phyloP scores from a whole-genome alignment of 2,329 filamentous ascomycete species.

The Cercospora citrullina region DNA sequence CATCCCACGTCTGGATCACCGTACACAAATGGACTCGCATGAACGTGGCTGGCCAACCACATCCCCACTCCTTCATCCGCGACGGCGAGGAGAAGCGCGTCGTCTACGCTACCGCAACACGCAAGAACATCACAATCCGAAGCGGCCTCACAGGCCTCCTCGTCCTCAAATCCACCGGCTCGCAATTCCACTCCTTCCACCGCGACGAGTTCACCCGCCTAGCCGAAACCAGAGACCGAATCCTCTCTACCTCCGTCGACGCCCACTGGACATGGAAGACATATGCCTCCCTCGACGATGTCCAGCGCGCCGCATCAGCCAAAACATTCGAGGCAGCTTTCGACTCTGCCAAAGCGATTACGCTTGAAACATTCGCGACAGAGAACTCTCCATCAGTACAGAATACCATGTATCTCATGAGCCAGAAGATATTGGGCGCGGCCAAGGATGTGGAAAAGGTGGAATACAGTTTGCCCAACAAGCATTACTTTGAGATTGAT shows the following conservation, averaged over 20 bases:
- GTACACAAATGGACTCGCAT: conserved; percentile 93
- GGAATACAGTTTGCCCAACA: conserved; percentile 88
- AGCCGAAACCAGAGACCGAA: conserved; percentile 88
- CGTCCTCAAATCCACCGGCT: conserved; percentile 94
- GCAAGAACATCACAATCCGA: conserved; percentile 66
- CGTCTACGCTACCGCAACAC: conserved; percentile 70
- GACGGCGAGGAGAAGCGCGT: conserved; percentile 86
- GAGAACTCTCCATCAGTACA: conserved; percentile 93
- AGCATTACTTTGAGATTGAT: conserved; percentile 98
- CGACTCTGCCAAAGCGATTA: conserved; percentile 75
- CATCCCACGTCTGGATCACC: conserved; percentile 76
- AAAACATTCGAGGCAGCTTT: conserved; percentile 77
- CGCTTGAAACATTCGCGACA: conserved; percentile 85
- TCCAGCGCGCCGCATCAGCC: conserved; percentile 61
- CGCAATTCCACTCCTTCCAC: conserved; percentile 92
- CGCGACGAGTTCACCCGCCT: conserved; percentile 92
- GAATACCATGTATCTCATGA: conserved; percentile 99
- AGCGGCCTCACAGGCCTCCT: conserved; percentile 74
- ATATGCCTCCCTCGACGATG: conserved; percentile 66
- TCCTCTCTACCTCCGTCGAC: conserved; percentile 91
- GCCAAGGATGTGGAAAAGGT: conserved; percentile 72
- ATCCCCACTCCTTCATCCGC: conserved; percentile 92
- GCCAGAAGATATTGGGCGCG: conserved; percentile 75
- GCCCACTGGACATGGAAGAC: conserved; percentile 80
- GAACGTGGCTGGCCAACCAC: conserved; percentile 79